Base-by-base conservation (phyloP, 495 filamentous ascomycete genomes). In the Lophiotrema nucula region DNA sequence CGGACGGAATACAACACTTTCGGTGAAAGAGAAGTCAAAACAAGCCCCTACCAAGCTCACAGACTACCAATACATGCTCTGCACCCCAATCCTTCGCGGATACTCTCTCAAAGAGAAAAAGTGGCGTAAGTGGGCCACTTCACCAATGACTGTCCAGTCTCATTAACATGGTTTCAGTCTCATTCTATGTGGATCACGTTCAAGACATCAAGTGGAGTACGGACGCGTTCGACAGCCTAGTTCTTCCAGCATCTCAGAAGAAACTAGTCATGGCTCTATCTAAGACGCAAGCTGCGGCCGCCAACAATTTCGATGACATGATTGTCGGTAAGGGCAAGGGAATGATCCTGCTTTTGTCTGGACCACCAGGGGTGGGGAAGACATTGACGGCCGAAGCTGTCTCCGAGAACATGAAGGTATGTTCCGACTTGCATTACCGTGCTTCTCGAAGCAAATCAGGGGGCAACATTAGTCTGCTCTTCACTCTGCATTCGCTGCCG, bases 231-330 rank as follows among this genome's bases (percentile, higher is more conserved):
- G 72, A 76, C 21, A 71, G 57, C 53, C 67, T 79, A 0, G 74
- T 79, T 11, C 64, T 80, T 21, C 68, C 68, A 0, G 23, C 50
- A 21, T 67, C 70, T 13, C 68, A 73, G 38, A 79, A 79, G 58
- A 67, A 75, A 31, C 69, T 77, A 26, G 73, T 78, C 53, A 69
- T 81, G 8, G 78, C 77, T 12, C 75, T 81, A 49, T 68, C 73
- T 4, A 63, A 71, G 35, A 76, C 70, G 55, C 79, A 79, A 23
- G 69, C 73, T 15, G 57, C 62, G 11, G 65, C 73, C 38, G 70
- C 69, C 26, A 53, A 60, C 4, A 46, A 44, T 12, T 81, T 82
- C 62, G 78, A 81, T 62, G 70, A 76, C 28, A 72, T 81, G 4
- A 80, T 83, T 62, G 71, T 74, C 35, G 79, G 79, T 33, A 79